These are phyloP conservation scores for Gossypium herbaceum DNA, from an alignment of 345 rosid species.

Conservation along the genomic window DNA sequence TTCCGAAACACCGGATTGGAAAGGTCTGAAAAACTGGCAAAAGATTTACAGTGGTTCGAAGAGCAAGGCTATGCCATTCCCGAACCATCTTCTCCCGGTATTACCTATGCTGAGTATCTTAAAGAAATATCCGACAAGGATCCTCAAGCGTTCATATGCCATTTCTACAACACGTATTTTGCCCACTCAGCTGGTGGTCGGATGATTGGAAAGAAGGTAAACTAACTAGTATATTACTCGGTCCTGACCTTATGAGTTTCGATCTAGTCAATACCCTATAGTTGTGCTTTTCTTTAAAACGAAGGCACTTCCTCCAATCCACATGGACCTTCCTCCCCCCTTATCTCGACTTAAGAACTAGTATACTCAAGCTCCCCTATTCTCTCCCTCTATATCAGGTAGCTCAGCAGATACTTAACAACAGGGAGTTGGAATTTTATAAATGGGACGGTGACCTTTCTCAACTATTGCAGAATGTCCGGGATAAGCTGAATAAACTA, in stretches of 20 bases:
- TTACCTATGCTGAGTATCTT: conserved; percentile 52
- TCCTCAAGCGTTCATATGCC: conserved; percentile 94
- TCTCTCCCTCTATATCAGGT: conserved; percentile 37
- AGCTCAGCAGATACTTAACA: conserved; percentile 59
- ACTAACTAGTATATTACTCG: background rate
- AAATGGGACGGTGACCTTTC: conserved; percentile 89
- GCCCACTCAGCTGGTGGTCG: conserved; percentile 99
- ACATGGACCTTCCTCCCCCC: background rate
- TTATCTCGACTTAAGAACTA: background rate
- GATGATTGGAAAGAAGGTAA: conserved; percentile 93
- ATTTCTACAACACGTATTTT: conserved; percentile 91
- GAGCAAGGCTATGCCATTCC: conserved; percentile 82
- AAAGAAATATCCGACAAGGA: conserved; percentile 72
- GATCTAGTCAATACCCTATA: background rate
- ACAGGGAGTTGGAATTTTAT: conserved; percentile 69
- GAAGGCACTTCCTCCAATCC: background rate
- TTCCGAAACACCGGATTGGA: conserved; percentile 85
- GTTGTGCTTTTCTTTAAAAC: background rate
- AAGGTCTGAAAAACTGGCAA: conserved; percentile 61
- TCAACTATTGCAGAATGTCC: conserved; percentile 64
- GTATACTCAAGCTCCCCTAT: background rate
- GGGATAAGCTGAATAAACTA: conserved; percentile 71
- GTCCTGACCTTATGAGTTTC: background rate
- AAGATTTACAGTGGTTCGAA: conserved; percentile 83
- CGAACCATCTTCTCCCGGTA: conserved; percentile 73